Evolutionary conservation across 192 early-diverging fungal genomes (phyloP).

Genomic region (Entomortierella beljakovae): DNA sequence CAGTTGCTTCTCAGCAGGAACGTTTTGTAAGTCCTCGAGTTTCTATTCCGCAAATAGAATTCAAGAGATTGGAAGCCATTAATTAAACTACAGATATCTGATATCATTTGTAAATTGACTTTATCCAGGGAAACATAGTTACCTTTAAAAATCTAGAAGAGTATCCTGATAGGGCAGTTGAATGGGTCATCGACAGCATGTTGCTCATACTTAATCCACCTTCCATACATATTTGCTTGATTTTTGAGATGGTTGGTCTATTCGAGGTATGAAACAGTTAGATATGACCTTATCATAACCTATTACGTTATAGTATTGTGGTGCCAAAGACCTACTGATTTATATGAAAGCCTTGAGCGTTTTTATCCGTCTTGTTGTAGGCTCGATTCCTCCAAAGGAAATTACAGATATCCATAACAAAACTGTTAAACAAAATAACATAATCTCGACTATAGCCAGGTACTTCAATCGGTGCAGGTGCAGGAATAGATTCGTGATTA

Average conservation of each 20-base stretch:
- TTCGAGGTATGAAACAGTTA: neutral
- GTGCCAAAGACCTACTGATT: constrained; percentile 41
- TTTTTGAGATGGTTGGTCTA: constrained; percentile 17
- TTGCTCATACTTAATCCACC: constrained; percentile 24
- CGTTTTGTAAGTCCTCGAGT: constrained; percentile 12
- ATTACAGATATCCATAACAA: constrained; percentile 65
- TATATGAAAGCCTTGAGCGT: constrained; percentile 53
- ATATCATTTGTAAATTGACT: constrained; percentile 2
- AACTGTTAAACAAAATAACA: constrained; percentile 64
- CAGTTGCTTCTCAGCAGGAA: constrained; percentile 28
- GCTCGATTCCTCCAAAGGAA: constrained; percentile 59
- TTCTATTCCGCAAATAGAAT: neutral
- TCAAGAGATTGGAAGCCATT: neutral
- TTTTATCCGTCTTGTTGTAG: constrained; percentile 55
- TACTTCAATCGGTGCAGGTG: constrained; percentile 20
- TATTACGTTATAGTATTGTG: neutral
- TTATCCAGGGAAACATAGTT: neutral
- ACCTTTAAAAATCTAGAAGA: constrained; percentile 56
- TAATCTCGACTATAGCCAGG: constrained; percentile 49
- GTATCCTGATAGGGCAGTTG: constrained; percentile 45
- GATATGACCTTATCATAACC: neutral
- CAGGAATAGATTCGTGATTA: neutral
- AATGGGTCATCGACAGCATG: constrained; percentile 54
- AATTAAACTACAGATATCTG: neutral
- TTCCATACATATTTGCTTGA: constrained; percentile 20